phyloP scores from a whole-genome alignment of 2,329 filamentous ascomycete species.

The Davidsoniella eucalypti region DNA sequence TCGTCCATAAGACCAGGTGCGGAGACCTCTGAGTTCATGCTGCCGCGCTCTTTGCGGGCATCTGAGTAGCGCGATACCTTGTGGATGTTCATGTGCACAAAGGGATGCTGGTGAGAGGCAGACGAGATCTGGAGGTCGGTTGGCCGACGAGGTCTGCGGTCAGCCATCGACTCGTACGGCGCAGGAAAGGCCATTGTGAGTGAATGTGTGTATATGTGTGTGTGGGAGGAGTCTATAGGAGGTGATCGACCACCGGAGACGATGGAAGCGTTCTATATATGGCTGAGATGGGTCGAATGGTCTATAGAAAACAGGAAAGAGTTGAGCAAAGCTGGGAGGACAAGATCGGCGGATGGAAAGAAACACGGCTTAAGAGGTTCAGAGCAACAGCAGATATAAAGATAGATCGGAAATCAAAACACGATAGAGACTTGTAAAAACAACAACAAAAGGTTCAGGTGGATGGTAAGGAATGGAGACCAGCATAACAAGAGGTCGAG shows the following conservation, averaged over 20 bases:
- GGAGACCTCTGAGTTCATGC: slow-evolving; percentile 29
- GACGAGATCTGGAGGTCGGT: slow-evolving; percentile 7
- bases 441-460: no score
- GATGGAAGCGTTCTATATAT: not conserved
- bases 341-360: no score
- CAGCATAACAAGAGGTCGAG: no score
- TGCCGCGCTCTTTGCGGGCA: slow-evolving; percentile 22
- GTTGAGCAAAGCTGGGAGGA: no score
- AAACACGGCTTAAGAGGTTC: no score
- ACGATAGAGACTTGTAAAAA: no score
- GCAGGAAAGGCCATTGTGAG: slow-evolving; percentile 1
- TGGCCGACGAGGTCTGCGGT: slow-evolving; percentile 5
- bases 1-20: slow-evolving; percentile 34
- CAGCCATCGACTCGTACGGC: not conserved
- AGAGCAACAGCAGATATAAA: no score
- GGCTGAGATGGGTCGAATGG: not conserved
- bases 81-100: slow-evolving; percentile 5
- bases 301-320: no score
- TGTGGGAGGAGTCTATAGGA: no score
- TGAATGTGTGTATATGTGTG: not conserved
- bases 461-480: no score
- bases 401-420: no score
- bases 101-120: slow-evolving; percentile 10
- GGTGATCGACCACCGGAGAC: no score
- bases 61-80: slow-evolving; percentile 10